Conservation (phyloP, 2,329 filamentous ascomycete species). For the Neofusicoccum parvum region DNA sequence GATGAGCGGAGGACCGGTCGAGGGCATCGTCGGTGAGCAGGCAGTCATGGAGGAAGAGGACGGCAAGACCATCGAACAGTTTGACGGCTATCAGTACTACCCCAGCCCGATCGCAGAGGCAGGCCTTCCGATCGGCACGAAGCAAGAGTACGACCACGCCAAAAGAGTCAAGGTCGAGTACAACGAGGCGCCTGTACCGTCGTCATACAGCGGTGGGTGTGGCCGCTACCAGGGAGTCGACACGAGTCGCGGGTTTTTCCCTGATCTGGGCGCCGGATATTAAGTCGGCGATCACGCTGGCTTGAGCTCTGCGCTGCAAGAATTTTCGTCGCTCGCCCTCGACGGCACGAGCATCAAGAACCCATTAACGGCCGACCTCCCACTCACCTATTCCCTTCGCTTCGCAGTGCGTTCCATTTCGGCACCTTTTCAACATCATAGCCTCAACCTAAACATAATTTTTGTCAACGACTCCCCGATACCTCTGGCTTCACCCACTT, state of each 20-base stretch:
- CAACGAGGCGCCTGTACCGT: slow-evolving; percentile 31
- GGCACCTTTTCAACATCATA: slow-evolving; percentile 9
- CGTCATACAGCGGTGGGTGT: slow-evolving; percentile 44
- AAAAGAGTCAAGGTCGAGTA: slow-evolving; percentile 48
- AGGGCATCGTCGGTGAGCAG: slow-evolving; percentile 46
- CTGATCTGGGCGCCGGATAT: slow-evolving; percentile 45
- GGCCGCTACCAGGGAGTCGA: slow-evolving; percentile 50
- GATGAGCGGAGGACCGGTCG: slow-evolving; percentile 42
- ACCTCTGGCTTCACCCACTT: slow-evolving; percentile 18
- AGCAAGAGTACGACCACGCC: slow-evolving; percentile 39
- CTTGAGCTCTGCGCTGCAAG: slow-evolving; percentile 1
- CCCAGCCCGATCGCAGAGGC: slow-evolving; percentile 47
- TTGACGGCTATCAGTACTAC: slow-evolving; percentile 51
- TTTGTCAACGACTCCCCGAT: neutral
- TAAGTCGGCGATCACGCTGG: slow-evolving; percentile 26
- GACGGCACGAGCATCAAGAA: neutral
- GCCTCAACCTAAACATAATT: slow-evolving; percentile 19
- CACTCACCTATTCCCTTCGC: neutral
- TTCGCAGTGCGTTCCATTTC: slow-evolving; percentile 9
- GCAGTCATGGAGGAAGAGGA: slow-evolving; percentile 42
- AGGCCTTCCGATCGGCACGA: slow-evolving; percentile 33
- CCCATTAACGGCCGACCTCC: neutral
- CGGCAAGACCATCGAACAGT: slow-evolving; percentile 43
- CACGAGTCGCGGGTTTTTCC: slow-evolving; percentile 50
- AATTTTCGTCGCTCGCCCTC: neutral